These are phyloP conservation scores for Aspergillus ruber DNA, from an alignment of 2,329 filamentous ascomycete species.

Conservation along the genomic window DNA sequence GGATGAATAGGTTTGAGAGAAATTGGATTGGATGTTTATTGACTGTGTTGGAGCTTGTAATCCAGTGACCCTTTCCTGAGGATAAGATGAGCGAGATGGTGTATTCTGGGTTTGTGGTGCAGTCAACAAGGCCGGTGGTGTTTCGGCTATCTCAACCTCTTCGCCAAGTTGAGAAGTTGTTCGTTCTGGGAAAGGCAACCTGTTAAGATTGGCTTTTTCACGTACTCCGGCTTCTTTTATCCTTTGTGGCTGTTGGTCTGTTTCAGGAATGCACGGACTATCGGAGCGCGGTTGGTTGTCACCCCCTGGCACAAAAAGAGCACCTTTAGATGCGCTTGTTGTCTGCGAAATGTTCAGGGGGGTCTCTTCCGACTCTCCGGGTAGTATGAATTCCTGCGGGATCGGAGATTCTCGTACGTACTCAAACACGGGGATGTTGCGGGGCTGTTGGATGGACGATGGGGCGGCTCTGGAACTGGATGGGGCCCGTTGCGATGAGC, in stretches of 20 bases:
- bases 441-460: background rate
- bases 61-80: background rate
- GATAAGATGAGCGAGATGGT: background rate
- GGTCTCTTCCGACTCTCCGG: constrained; percentile 7
- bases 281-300: background rate
- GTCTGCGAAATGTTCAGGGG: background rate
- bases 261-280: background rate
- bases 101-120: constrained; percentile 3
- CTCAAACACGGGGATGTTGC: constrained; percentile 7
- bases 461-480: background rate
- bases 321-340: background rate
- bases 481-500: background rate
- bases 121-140: constrained; percentile 6
- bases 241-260: background rate
- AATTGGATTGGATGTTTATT: background rate
- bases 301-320: background rate
- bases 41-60: background rate
- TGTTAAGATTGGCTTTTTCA: background rate
- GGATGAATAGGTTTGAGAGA: constrained; percentile 2
- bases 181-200: background rate
- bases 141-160: constrained; percentile 17
- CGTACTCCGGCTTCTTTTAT: background rate
- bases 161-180: background rate
- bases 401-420: constrained; percentile 7
- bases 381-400: constrained; percentile 10